Percentiles rank a stretch among this genome's conserved stretches.
Conservation (phyloP, 371 early-diverging fungal species). For the Blakeslea trispora region DNA sequence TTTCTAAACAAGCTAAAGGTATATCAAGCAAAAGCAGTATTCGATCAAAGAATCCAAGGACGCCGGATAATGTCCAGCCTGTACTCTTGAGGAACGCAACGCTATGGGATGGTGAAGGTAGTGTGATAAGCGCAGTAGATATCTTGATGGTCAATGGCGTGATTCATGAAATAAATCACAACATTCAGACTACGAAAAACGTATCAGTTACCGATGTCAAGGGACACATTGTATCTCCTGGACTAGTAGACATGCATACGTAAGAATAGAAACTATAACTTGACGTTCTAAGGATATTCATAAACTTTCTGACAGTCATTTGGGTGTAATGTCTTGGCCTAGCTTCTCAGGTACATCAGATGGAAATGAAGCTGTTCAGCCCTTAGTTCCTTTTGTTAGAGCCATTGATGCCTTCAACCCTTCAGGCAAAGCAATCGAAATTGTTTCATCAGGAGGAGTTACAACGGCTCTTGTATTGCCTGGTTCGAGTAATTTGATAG, state of each 20-base stretch:
- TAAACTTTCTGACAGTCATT: slow-evolving; percentile 37
- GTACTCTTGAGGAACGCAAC: slow-evolving; percentile 53
- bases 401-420: slow-evolving; percentile 63
- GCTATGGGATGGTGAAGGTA: slow-evolving; percentile 62
- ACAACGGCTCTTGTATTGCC: slow-evolving; percentile 74
- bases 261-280: slow-evolving; percentile 17
- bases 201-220: slow-evolving; percentile 58
- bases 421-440: slow-evolving; percentile 60
- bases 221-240: slow-evolving; percentile 74
- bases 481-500: slow-evolving; percentile 75
- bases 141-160: slow-evolving; percentile 55
- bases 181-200: slow-evolving; percentile 24
- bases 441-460: slow-evolving; percentile 74
- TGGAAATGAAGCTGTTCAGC: slow-evolving; percentile 65
- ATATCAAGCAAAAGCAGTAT: neutral
- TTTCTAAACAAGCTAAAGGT: neutral
- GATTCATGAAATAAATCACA: slow-evolving; percentile 41
- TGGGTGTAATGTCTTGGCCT: slow-evolving; percentile 70
- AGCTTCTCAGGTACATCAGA: slow-evolving; percentile 52
- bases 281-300: neutral
- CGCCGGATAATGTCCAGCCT: neutral
- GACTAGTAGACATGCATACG: slow-evolving; percentile 79
- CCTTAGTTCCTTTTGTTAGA: slow-evolving; percentile 60
- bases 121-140: slow-evolving; percentile 45
- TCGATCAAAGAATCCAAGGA: neutral